phyloP scores from a whole-genome alignment of 1,284 basidiomycete genomes.

The Paramarasmius palmivorus region DNA sequence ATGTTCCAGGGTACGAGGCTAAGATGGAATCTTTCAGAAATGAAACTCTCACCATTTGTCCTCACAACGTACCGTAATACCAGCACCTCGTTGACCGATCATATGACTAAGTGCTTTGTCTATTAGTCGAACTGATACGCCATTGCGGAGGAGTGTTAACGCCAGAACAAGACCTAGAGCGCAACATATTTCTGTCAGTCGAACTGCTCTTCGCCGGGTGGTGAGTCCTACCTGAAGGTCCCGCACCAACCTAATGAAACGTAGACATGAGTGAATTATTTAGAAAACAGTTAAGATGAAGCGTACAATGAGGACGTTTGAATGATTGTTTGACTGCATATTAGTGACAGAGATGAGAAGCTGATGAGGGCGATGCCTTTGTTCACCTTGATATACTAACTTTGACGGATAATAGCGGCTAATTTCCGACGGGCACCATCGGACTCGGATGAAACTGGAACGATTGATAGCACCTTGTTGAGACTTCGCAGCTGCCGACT shows the following conservation, averaged over 20 bases:
- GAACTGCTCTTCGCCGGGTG: too few relatives aligned
- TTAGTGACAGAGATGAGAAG: too few relatives aligned
- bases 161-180: conserved; percentile 21
- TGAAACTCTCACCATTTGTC: not conserved
- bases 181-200: too few relatives aligned
- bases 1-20: conserved; percentile 15
- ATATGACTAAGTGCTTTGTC: conserved; percentile 19
- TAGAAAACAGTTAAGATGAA: not conserved
- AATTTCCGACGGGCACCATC: too few relatives aligned
- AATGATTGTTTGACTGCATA: too few relatives aligned
- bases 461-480: too few relatives aligned
- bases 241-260: conserved; percentile 21
- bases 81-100: conserved; percentile 21
- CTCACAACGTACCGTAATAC: conserved; percentile 13
- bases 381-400: too few relatives aligned
- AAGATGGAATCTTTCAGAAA: not conserved
- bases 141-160: conserved; percentile 19
- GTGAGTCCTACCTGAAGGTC: conserved; percentile 22
- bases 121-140: conserved; percentile 24
- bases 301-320: too few relatives aligned
- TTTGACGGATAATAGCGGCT: too few relatives aligned
- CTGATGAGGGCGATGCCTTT: too few relatives aligned
- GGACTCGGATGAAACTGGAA: too few relatives aligned
- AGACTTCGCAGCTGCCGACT: too few relatives aligned
- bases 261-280: not conserved